A percentile compares a stretch with the other conserved stretches of the same genome.
phyloP scores from a whole-genome alignment of 2,329 filamentous ascomycete species.

The Capronia americana region DNA sequence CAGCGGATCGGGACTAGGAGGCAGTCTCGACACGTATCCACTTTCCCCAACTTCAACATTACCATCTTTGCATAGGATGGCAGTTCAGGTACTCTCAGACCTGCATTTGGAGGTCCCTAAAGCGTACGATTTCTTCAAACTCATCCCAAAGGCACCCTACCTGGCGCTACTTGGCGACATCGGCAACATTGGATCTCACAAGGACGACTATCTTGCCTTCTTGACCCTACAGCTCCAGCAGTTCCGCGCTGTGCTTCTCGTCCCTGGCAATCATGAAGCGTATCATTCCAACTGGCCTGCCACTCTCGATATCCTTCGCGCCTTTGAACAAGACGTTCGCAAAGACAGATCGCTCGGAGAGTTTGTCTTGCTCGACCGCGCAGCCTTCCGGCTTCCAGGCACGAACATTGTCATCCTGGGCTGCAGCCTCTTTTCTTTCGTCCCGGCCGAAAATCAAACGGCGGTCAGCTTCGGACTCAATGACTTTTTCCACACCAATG shows the following conservation, averaged over 20 bases:
- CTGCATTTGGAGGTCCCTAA: constrained; percentile 61
- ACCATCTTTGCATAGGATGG: no score
- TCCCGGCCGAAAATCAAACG: constrained; percentile 49
- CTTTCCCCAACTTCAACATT: no score
- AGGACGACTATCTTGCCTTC: constrained; percentile 56
- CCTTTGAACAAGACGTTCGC: constrained; percentile 21
- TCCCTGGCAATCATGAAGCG: constrained; percentile 65
- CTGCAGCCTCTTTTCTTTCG: constrained; percentile 59
- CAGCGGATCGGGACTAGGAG: no score
- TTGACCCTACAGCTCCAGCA: constrained; percentile 55
- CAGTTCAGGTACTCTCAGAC: constrained; percentile 62
- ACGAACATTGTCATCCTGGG: constrained; percentile 51
- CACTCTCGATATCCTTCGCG: constrained; percentile 31
- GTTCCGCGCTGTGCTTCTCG: constrained; percentile 59
- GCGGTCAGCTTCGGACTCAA: constrained; percentile 55
- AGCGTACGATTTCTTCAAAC: constrained; percentile 58
- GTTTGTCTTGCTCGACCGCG: constrained; percentile 52
- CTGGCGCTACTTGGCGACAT: constrained; percentile 66
- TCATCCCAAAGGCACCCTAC: constrained; percentile 56
- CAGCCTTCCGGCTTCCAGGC: constrained; percentile 47
- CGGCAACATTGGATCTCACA: constrained; percentile 49
- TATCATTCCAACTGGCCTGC: constrained; percentile 46
- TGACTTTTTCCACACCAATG: constrained; percentile 59
- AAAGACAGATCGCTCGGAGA: constrained; percentile 38
- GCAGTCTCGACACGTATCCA: no score